A percentile compares a stretch with the other conserved stretches of the same genome.
Evolutionary conservation across 2,329 filamentous ascomycete species (phyloP).

Genomic region (Ophiobolus disseminans): DNA sequence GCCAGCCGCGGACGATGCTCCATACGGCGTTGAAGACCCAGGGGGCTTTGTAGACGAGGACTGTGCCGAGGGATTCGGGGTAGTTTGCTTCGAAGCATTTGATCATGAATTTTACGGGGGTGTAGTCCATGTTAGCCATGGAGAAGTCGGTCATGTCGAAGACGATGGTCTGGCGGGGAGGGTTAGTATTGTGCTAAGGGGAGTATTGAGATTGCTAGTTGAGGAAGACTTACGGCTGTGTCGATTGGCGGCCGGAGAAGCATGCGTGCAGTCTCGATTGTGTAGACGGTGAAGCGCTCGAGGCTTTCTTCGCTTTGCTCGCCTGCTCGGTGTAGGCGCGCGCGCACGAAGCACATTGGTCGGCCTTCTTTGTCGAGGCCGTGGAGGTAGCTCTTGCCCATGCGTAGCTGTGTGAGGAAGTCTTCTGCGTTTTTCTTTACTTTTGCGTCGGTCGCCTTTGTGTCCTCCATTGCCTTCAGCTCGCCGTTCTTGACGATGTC

Average conservation of each 20-base stretch:
- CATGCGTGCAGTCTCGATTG: slow-evolving; percentile 93
- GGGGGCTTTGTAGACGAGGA: slow-evolving; percentile 93
- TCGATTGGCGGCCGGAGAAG: slow-evolving; percentile 81
- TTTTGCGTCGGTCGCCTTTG: slow-evolving; percentile 63
- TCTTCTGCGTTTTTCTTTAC: slow-evolving; percentile 75
- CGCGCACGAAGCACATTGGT: slow-evolving; percentile 86
- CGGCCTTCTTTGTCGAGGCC: slow-evolving; percentile 83
- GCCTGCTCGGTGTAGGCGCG: slow-evolving; percentile 78
- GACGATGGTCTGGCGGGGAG: slow-evolving; percentile 73
- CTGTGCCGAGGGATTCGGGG: slow-evolving; percentile 86
- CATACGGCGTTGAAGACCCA: slow-evolving; percentile 99
- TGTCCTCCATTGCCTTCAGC: slow-evolving; percentile 63
- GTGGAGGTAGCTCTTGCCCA: slow-evolving; percentile 94
- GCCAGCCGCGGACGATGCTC: slow-evolving; percentile 94
- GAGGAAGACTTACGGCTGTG: slow-evolving; percentile 75
- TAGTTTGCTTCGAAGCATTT: slow-evolving; percentile 99
- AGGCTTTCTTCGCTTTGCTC: slow-evolving; percentile 83
- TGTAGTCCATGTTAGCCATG: slow-evolving; percentile 97
- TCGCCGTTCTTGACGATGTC: slow-evolving; percentile 68
- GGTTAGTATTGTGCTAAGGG: slow-evolving; percentile 3
- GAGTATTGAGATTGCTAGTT: neutral
- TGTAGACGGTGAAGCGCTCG: slow-evolving; percentile 89
- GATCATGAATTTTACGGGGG: slow-evolving; percentile 98
- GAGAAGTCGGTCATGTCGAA: slow-evolving; percentile 97
- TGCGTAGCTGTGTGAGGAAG: slow-evolving; percentile 81